Evolutionary conservation across 1,139 yeast species (phyloP).

Genomic region (Scheffersomyces segobiensis): DNA sequence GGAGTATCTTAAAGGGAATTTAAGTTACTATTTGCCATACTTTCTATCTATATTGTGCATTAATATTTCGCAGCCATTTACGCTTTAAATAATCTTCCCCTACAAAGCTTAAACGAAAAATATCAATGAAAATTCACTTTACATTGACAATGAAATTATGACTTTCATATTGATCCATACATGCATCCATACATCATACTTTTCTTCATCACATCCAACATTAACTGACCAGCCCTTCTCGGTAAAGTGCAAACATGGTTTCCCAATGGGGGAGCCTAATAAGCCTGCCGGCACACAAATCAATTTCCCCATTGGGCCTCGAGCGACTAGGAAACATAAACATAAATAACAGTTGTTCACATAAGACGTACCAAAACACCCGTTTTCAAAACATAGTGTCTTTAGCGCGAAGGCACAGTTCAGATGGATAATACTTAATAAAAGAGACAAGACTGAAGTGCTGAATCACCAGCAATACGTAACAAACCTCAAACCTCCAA

Average conservation of each 20-base stretch:
- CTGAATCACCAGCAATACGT: not conserved
- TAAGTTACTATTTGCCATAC: not conserved
- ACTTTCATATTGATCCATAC: not conserved
- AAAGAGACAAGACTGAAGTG: not conserved
- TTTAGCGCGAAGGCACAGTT: not conserved
- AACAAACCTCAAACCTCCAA: not conserved
- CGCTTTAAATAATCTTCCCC: not conserved
- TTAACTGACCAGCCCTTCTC: not conserved
- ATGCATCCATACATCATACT: not conserved
- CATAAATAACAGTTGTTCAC: not conserved
- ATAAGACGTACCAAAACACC: not conserved
- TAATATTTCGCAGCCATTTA: not conserved
- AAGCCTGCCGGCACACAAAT: not conserved
- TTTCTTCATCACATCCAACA: not conserved
- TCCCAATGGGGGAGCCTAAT: not conserved
- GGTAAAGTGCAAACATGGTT: not conserved
- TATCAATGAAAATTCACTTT: not conserved
- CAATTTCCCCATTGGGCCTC: not conserved
- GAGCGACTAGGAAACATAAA: not conserved
- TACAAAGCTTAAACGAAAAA: not conserved
- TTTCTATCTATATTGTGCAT: not conserved
- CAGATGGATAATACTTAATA: not conserved
- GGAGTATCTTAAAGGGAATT: too few species aligned
- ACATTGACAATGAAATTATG: not conserved
- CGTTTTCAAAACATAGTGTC: not conserved